These are phyloP conservation scores for Phialemonium atrogriseum DNA, from an alignment of 2,329 filamentous ascomycete genomes.

Conservation along the genomic window DNA sequence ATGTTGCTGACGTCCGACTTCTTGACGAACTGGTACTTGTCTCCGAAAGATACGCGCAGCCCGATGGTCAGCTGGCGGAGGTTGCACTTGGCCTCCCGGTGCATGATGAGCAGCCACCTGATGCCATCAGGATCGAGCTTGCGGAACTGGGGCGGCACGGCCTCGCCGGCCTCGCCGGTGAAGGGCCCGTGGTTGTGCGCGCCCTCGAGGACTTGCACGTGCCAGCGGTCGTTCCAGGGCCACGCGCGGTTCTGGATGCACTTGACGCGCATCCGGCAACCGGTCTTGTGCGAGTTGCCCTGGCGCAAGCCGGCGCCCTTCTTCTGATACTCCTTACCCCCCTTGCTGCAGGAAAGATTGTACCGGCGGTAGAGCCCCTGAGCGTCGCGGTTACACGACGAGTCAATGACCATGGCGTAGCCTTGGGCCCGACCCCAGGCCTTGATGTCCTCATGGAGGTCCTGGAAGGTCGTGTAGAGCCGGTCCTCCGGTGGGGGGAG, in stretches of 20 bases:
- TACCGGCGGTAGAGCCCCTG: constrained; percentile 18
- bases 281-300: constrained; percentile 16
- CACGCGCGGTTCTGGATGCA: constrained; percentile 17
- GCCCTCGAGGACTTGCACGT: constrained; percentile 17
- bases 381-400: constrained; percentile 16
- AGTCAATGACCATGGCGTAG: constrained; percentile 17
- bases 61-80: constrained; percentile 20
- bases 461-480: constrained; percentile 16
- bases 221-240: constrained; percentile 20
- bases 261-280: constrained; percentile 19
- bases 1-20: constrained; percentile 18
- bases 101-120: constrained; percentile 20
- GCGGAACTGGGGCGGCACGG: constrained; percentile 17
- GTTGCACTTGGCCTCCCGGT: constrained; percentile 17
- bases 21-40: constrained; percentile 22
- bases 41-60: constrained; percentile 17
- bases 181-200: constrained; percentile 21
- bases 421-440: constrained; percentile 16
- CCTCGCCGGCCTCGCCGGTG: constrained; percentile 14
- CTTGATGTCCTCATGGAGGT: constrained; percentile 14
- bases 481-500: constrained; percentile 18
- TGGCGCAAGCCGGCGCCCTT: constrained; percentile 16
- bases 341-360: constrained; percentile 19
- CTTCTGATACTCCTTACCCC: constrained; percentile 17
- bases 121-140: constrained; percentile 18